Evolutionary conservation across 805 yeast genomes (phyloP), one percentile per base, ranked within the genome.

Genomic region (Zygoascus ofunaensis): DNA sequence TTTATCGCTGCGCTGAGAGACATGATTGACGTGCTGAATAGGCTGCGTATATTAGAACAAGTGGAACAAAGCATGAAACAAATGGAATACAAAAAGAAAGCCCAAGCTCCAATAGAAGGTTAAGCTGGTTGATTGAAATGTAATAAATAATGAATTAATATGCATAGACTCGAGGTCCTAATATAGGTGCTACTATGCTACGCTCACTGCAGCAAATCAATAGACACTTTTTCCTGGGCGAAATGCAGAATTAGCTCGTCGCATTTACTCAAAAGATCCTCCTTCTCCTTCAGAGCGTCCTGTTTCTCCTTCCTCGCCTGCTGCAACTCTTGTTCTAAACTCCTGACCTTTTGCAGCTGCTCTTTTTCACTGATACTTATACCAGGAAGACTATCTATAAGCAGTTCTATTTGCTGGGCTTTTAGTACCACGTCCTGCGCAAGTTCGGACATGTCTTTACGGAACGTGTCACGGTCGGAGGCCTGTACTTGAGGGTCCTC

Each of bases 371-470:
- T 77, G 1, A 82, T 89, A 5, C 94, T 96, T 2, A 87, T 85
- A 10, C 97, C 97, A 0, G 98, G 98, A 36, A 90, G 67, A 2
- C 94, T 78, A 57, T 85, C 94, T 34, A 90, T 87, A 22, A 90
- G 74, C 55, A 84, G 79, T 34, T 85, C 74, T 14, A 90, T 83
- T 60, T 92, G 97, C 54, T 94, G 74, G 4, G 94, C 77, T 57
- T 89, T 89, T 46, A 87, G 64, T 21, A 89, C 84, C 5, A 90
- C 74, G 58, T 90, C 98, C 0, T 84, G 77, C 2, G 95, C 76
- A 5, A 92, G 69, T 58, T 92, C 53, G 76, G 77, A 39, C 79
- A 71, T 22, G 80, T 82, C 48, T 70, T 61, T 56, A 12, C 46
- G 38, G 38, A 63, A 53, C 48, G 54, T 53, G 28, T 56, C 58